Base-by-base conservation (phyloP, 805 yeast genomes). In the Metschnikowia reukaufii region DNA sequence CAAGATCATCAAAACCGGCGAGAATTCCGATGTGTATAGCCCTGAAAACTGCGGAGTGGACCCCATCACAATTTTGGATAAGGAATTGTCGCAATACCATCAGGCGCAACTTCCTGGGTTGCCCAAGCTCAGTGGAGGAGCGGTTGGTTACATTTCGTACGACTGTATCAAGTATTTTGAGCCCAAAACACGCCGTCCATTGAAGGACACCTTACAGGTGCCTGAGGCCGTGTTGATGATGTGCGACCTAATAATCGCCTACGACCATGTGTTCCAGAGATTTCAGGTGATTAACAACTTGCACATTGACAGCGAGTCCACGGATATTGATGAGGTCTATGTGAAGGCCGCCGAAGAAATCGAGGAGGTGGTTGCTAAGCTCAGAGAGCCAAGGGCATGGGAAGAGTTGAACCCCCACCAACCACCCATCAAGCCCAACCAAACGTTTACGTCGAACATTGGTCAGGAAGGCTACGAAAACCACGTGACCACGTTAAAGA, bases 91-190 rank as follows among this genome's bases (percentile, higher is more conserved):
- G 8, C 66, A 73, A 34, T 79, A 78, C 59, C 78, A 74, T 45
- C 89, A 88, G 60, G 88, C 91, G 1, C 82, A 79, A 56, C 70
- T 88, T 42, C 95, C 96, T 0, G 95, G 96, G 35, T 72, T 91
- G 41, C 88, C 96, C 12, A 80, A 78, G 52, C 71, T 90, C 48
- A 84, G 91, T 57, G 99, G 99, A 48, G 99, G 99, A 53, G 98
- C 98, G 5, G 78, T 92, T 45, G 99, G 99, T 1, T 94, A 90
- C 63, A 83, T 94, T 36, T 88, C 97, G 1, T 94, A 94, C 61
- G 99, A 94, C 66, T 94, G 99, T 73, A 86, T 94, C 61, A 87
- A 89, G 64, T 94, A 94, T 67, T 94, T 94, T 57, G 99, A 94
- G 70, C 99, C 99, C 49, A 84, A 77, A 57, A 92, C 98, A 1